Evolutionary conservation across 106 monocot species (phyloP).

Genomic region (Platanthera guangdongensis): DNA sequence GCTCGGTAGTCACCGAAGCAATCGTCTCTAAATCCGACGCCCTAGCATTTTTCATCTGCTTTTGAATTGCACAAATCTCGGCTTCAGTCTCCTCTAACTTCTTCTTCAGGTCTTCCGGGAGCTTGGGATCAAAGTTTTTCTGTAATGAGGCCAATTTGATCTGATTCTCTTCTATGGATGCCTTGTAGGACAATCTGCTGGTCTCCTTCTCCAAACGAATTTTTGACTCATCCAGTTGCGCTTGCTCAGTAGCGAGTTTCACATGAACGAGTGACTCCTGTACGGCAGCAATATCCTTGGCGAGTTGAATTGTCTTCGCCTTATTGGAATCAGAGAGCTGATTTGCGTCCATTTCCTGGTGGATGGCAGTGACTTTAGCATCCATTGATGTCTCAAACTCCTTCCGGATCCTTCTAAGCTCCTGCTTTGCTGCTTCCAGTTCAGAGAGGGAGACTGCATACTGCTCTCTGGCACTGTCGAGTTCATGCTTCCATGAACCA

Average conservation of each 20-base stretch:
- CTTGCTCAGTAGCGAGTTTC: conserved; percentile 53
- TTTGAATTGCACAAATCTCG: conserved; percentile 35
- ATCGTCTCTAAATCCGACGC: conserved; percentile 41
- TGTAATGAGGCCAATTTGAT: conserved; percentile 37
- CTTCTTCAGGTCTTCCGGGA: conserved; percentile 22
- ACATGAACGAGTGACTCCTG: conserved; percentile 57
- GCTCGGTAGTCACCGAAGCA: conserved; percentile 34
- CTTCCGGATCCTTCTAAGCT: conserved; percentile 44
- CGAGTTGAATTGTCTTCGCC: conserved; percentile 42
- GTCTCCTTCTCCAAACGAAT: conserved; percentile 46
- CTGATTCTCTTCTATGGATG: conserved; percentile 36
- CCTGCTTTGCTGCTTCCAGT: conserved; percentile 56
- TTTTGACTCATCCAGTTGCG: conserved; percentile 37
- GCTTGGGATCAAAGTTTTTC: conserved; percentile 50
- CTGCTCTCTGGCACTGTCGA: conserved; percentile 41
- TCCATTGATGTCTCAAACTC: conserved; percentile 53
- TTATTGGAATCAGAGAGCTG: conserved; percentile 30
- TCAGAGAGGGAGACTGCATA: conserved; percentile 35
- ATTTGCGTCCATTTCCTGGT: conserved; percentile 47
- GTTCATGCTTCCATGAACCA: conserved; percentile 23
- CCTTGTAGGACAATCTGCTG: conserved; percentile 26
- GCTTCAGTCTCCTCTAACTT: conserved; percentile 39
- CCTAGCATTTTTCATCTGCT: conserved; percentile 34
- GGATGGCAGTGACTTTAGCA: conserved; percentile 36
- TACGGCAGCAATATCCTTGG: conserved; percentile 41